A percentile compares a stretch with the other conserved stretches of the same genome.
phyloP scores from a whole-genome alignment of 1,284 basidiomycete genomes.

The Cystobasidium pallidum region DNA sequence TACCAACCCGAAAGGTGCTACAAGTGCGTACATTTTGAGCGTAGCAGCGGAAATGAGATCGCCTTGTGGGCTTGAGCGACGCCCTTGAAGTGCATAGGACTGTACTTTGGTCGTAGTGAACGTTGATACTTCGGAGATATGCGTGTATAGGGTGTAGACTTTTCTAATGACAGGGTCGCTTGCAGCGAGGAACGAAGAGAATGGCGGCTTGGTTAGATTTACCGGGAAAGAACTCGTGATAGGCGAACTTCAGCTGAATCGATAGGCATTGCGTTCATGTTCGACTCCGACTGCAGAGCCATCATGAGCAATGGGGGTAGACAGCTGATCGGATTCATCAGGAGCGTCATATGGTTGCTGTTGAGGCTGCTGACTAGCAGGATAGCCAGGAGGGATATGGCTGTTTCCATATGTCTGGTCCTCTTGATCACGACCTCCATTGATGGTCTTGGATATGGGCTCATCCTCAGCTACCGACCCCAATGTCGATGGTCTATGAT shows the following conservation, averaged over 20 bases:
- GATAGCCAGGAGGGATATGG: background rate
- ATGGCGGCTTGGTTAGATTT: no score
- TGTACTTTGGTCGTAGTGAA: no score
- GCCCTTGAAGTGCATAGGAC: no score
- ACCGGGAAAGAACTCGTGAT: no score
- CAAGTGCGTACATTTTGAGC: no score
- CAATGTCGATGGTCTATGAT: slow-evolving; percentile 11
- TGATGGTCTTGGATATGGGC: background rate
- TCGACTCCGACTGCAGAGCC: background rate
- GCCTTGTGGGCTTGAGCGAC: no score
- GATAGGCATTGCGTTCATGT: background rate
- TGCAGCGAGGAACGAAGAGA: no score
- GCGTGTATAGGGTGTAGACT: no score
- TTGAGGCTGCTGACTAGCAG: background rate
- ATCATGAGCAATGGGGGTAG: slow-evolving; percentile 6
- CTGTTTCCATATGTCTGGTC: background rate
- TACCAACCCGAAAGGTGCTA: no score
- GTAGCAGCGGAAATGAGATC: no score
- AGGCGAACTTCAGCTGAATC: background rate
- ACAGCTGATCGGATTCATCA: background rate
- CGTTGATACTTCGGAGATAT: no score
- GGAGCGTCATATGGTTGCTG: background rate
- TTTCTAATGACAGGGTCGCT: no score
- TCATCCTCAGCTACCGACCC: slow-evolving; percentile 15
- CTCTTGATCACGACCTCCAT: background rate